Base-by-base conservation (phyloP, 1,284 basidiomycete genomes). In the Inonotus hispidus region DNA sequence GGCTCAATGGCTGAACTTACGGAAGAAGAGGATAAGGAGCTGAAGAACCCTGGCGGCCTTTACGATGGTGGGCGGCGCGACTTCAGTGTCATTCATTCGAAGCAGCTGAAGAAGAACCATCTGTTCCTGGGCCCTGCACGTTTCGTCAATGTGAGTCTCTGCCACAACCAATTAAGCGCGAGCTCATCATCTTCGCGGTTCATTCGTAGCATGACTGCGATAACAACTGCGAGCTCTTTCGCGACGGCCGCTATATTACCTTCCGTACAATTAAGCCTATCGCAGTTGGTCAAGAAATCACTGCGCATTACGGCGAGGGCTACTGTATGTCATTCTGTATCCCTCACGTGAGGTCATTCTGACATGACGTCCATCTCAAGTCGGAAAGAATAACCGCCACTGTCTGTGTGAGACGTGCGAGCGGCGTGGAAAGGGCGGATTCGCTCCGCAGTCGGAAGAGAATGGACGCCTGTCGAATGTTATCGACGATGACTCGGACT, bases 351-450 rank as follows among this genome's bases (percentile, higher is more conserved):
- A 60, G 60, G 63, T 43, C 41, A 38, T 59, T 49, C 23, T 27
- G 46, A 58, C 16, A 21, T 29, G 35, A 29, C 23, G 50, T 37
- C 19, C 45, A 29, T 56, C 38, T 59, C 58, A 74, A 91, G 94
- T 96, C 71, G 93, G 94, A 57, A 81, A 82, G 70, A 88, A 84
- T 69, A 96, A 96, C 71, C 81, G 86, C 10, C 87, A 92, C 69
- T 96, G 93, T 73, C 81, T 96, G 47, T 96, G 93, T 70, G 87
- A 90, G 72, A 94, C 90, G 1, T 96, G 93, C 76, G 93, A 95
- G 75, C 82, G 80, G 73, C 82, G 77, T 43, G 83, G 84, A 10
- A 76, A 79, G 49, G 93, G 93, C 29, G 92, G 89, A 37, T 93
- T 92, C 69, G 81, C 82, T 13, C 84, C 81, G 58, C 80, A 79